Evolutionary conservation across 2,329 filamentous ascomycete species (phyloP).

Genomic region (Colletotrichum sansevieriae): DNA sequence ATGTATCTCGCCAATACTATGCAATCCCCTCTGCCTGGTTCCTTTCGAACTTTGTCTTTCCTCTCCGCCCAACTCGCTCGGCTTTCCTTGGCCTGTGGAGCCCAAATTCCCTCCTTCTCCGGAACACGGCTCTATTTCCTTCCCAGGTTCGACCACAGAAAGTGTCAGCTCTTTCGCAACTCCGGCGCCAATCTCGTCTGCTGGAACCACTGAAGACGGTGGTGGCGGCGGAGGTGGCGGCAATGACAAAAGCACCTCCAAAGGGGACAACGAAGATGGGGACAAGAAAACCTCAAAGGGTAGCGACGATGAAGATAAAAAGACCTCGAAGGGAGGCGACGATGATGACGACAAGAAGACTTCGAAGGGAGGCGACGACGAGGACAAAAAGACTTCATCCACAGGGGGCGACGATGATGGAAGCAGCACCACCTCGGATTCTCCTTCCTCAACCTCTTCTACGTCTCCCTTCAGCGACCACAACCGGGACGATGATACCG

Average conservation of each 20-base stretch:
- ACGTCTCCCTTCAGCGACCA: background rate
- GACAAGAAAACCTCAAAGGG: background rate
- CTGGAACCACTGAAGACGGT: background rate
- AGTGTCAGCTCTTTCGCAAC: background rate
- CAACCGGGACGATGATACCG: background rate
- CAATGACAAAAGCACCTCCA: rapidly evolving
- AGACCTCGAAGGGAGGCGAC: background rate
- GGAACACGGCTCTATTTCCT: background rate
- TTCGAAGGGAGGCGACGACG: background rate
- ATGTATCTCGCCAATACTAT: slow-evolving; percentile 28
- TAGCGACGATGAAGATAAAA: background rate
- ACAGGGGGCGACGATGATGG: background rate
- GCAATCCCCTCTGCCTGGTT: slow-evolving; percentile 22
- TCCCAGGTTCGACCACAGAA: background rate
- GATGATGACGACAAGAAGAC: background rate
- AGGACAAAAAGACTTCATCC: background rate
- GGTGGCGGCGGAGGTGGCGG: background rate
- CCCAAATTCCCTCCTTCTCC: background rate
- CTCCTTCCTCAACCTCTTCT: too few relatives aligned
- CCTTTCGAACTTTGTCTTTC: slow-evolving; percentile 15
- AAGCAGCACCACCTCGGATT: too few relatives aligned
- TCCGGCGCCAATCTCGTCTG: background rate
- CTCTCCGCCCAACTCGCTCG: slow-evolving; percentile 4
- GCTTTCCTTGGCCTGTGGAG: slow-evolving; percentile 23
- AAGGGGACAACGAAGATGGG: background rate